Conservation (phyloP, 179 eudicot species). For the Amaranthus tricolor region DNA sequence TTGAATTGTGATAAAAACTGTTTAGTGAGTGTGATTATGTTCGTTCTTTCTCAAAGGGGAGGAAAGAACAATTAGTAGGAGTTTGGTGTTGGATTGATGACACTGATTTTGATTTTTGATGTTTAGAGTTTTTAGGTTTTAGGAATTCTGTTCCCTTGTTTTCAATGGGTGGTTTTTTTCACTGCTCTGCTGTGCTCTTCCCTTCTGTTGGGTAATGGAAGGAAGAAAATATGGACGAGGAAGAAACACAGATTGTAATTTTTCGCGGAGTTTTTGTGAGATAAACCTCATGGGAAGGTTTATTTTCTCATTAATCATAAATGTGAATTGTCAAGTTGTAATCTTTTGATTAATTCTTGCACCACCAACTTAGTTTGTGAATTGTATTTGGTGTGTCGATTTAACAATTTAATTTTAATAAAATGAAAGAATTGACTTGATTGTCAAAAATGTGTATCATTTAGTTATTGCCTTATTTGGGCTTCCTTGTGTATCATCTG, state of each 20-base stretch:
- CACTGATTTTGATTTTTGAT: constrained; percentile 16
- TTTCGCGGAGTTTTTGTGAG: constrained; percentile 17
- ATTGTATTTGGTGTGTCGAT: not conserved
- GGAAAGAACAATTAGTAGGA: constrained; percentile 21
- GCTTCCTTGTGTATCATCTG: constrained; percentile 6
- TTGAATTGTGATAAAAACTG: not conserved
- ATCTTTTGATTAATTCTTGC: constrained; percentile 10
- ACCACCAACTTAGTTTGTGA: not conserved
- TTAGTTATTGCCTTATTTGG: not conserved
- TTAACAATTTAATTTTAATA: too few species aligned
- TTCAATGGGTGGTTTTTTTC: not conserved
- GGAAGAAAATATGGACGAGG: not conserved
- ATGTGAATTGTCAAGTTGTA: constrained; percentile 5
- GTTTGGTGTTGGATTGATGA: constrained; percentile 20
- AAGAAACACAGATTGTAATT: not conserved
- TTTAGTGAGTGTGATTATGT: constrained; percentile 11
- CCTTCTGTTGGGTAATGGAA: not conserved
- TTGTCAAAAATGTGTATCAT: not conserved
- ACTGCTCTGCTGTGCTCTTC: constrained; percentile 13
- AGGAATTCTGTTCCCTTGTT: not conserved
- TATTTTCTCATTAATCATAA: constrained; percentile 10
- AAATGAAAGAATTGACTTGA: too few species aligned
- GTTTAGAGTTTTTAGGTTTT: constrained; percentile 18
- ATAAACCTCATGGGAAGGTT: constrained; percentile 17
- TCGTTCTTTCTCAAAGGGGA: constrained; percentile 35